phyloP scores from a whole-genome alignment of 2,329 filamentous ascomycete species.

The Gnomoniopsis smithogilvyi region DNA sequence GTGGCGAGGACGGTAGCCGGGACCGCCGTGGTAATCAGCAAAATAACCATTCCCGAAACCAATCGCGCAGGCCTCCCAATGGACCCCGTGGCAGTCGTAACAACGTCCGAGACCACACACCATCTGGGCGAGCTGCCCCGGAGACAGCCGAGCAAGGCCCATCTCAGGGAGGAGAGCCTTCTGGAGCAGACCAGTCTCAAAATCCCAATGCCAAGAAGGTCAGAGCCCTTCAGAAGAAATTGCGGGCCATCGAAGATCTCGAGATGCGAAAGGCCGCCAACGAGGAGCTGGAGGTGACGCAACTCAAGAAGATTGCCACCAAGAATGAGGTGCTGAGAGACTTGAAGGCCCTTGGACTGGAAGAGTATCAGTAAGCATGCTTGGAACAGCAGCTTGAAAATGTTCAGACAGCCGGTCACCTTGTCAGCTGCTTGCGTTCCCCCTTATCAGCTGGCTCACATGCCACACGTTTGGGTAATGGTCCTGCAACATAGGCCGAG shows the following conservation, averaged over 20 bases:
- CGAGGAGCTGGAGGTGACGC: constrained; percentile 96
- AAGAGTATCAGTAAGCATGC: constrained; percentile 14
- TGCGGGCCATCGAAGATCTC: constrained; percentile 93
- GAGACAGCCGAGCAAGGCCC: constrained; percentile 21
- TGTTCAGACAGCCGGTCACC: background rate
- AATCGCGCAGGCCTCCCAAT: constrained; percentile 49
- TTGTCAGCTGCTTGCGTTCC: background rate
- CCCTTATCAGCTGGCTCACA: background rate
- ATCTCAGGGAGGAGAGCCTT: constrained; percentile 34
- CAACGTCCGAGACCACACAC: constrained; percentile 26
- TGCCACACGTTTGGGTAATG: background rate
- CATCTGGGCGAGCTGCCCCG: constrained; percentile 27
- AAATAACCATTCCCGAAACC: constrained; percentile 43
- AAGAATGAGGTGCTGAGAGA: constrained; percentile 83
- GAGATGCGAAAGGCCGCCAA: constrained; percentile 89
- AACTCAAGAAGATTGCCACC: constrained; percentile 96
- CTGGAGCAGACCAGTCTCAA: constrained; percentile 41
- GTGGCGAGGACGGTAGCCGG: constrained; percentile 59
- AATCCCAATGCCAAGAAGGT: constrained; percentile 91
- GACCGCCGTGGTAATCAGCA: constrained; percentile 55
- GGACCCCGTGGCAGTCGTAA: constrained; percentile 45
- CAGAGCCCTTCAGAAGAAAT: constrained; percentile 90
- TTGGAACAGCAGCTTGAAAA: too few species aligned
- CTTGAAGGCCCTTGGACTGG: constrained; percentile 58
- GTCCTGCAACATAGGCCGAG: background rate